Base-by-base conservation (phyloP, 1,139 yeast genomes). In the Yamadazyma diddensiae region DNA sequence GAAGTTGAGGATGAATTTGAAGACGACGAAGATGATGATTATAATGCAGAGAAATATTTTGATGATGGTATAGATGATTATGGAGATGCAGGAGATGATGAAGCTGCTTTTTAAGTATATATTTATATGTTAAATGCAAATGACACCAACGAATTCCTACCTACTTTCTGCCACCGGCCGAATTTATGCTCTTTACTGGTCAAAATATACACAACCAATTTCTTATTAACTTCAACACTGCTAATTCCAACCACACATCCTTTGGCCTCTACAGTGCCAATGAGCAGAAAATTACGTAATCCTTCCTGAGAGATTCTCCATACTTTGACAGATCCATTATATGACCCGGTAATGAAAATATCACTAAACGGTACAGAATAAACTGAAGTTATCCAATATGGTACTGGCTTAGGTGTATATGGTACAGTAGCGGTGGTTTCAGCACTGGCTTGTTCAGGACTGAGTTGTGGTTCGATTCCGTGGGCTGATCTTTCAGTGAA, bases 281-380 rank as follows among this genome's bases (percentile, higher is more conserved):
- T 46, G 14, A 65, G 53, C 28, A 59, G 65, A 50, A 87, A 84
- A 21, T 67, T 62, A 45, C 94, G 71, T 49, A 81, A 56, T 35
- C 77, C 81, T 31, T 73, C 79, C 24, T 49, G 49, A 34, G 73
- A 76, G 21, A 92, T 55, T 49, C 76, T 77, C 97, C 97, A 92
- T 29, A 87, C 69, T 41, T 74, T 77, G 36, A 90, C 57, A 5
- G 65, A 57, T 3, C 97, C 97, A 52, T 77, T 75, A 79, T 86
- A 84, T 3, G 97, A 88, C 1, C 98, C 98, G 15, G 88, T 78
- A 33, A 92, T 62, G 50, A 92, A 86, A 6, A 87, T 58, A 52
- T 94, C 90, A 16, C 92, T 74, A 53, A 75, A 90, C n/a, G 98
- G 97, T n/a, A 92, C 65, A 1, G 95, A 87, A 50, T 80, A 70